Evolutionary conservation across 495 filamentous ascomycete species (phyloP).

Genomic region (Trichoderma erinaceum): DNA sequence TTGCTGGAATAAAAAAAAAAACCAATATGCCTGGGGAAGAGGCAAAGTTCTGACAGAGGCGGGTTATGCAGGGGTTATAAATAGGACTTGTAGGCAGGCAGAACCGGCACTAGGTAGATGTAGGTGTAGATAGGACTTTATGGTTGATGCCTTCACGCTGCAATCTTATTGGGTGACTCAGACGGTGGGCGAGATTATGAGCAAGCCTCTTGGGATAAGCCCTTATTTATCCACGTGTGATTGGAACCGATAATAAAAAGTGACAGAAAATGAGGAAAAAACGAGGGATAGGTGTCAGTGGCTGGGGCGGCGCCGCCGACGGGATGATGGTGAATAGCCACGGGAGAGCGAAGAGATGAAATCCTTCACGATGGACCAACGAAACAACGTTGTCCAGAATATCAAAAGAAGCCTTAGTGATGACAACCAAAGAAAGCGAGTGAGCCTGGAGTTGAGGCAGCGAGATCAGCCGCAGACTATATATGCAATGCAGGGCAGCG

Average conservation of each 20-base stretch:
- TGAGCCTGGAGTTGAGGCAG: conserved; percentile 8
- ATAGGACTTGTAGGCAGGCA: background rate
- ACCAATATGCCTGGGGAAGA: background rate
- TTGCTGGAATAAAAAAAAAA: background rate
- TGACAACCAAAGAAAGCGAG: background rate
- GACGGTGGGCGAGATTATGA: background rate
- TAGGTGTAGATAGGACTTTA: conserved; percentile 3
- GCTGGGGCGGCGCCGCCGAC: background rate
- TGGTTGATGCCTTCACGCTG: conserved; percentile 2
- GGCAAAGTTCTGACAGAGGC: background rate
- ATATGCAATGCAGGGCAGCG: conserved; percentile 4
- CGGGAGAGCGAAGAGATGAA: background rate
- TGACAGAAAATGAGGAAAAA: background rate
- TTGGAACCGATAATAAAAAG: background rate
- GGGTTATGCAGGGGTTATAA: background rate
- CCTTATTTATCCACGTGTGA: background rate
- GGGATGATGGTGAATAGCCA: conserved; percentile 3
- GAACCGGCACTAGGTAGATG: background rate
- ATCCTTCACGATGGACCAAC: background rate
- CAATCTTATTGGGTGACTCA: conserved; percentile 1
- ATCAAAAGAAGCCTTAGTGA: background rate
- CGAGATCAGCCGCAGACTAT: conserved; percentile 11
- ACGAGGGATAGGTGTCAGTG: background rate
- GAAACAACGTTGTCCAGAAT: background rate
- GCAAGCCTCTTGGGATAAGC: background rate